phyloP scores from a whole-genome alignment of 2,329 filamentous ascomycete species.

The Fusarium citri region DNA sequence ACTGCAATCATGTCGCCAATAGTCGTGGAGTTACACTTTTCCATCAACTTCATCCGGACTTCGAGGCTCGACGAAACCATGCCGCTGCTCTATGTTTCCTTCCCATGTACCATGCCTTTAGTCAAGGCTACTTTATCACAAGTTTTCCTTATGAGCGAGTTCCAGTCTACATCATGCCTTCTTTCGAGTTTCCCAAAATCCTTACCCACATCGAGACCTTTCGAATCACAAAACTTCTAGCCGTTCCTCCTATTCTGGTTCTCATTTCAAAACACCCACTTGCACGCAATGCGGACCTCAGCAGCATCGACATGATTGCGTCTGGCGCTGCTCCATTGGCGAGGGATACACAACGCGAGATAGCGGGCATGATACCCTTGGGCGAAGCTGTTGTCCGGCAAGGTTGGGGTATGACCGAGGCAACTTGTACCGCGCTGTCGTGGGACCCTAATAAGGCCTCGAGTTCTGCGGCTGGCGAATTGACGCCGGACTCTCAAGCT shows the following conservation, averaged over 20 bases:
- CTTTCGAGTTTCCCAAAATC: constrained; percentile 80
- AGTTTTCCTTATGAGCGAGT: constrained; percentile 66
- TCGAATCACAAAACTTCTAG: constrained; percentile 72
- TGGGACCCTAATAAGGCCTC: constrained; percentile 72
- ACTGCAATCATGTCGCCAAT: constrained; percentile 81
- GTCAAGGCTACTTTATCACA: constrained; percentile 77
- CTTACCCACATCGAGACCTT: constrained; percentile 75
- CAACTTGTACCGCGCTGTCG: constrained; percentile 75
- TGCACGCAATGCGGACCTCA: constrained; percentile 74
- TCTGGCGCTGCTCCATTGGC: constrained; percentile 78
- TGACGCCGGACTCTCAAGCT: constrained; percentile 62
- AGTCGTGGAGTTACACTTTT: constrained; percentile 66
- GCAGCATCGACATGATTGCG: constrained; percentile 68
- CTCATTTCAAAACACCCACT: constrained; percentile 77
- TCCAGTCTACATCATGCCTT: constrained; percentile 81
- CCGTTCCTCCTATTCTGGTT: constrained; percentile 82
- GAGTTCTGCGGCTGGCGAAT: constrained; percentile 44
- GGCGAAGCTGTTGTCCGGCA: constrained; percentile 62
- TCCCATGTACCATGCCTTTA: constrained; percentile 81
- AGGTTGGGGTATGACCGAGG: constrained; percentile 91
- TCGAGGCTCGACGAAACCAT: constrained; percentile 55
- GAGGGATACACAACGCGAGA: constrained; percentile 59
- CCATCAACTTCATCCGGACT: constrained; percentile 61
- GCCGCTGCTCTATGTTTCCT: constrained; percentile 72
- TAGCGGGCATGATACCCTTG: constrained; percentile 62